Base-by-base conservation (phyloP, 352 stramenopile species). In the Phytophthora pisi region DNA sequence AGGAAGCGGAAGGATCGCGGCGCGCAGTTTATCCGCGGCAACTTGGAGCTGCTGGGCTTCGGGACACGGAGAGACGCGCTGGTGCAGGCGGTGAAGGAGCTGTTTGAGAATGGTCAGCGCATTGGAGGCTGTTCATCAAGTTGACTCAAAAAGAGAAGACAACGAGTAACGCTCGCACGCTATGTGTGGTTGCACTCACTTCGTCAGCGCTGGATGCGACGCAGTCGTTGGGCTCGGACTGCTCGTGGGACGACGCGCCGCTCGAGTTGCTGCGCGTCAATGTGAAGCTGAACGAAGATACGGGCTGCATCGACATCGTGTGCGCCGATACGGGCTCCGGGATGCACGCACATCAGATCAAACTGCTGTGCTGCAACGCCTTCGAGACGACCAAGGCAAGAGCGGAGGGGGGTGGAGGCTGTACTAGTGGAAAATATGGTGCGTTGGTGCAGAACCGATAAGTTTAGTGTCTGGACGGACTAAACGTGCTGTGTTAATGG, bases 21-120 rank as follows among this genome's bases (percentile, higher is more conserved):
- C 49, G 76, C 71, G 67, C 77, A 79, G 42, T 95, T 95, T 53
- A 58, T 95, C 18, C 72, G 72, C 31, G 70, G 63, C 43, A 92
- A 95, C 64, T 68, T 95, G 57, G 84, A 84, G 68, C 61, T 95
- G 20, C 65, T 95, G 57, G 87, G 87, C 24, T 95, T 95, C 59
- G 85, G 80, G 9, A 84, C 61, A 16, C 59, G 68, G 46, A 70
- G 68, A 30, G 78, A 90, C 31, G 87, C 85, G 50, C 67, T 95
- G 10, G 77, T 93, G 13, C 87, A 95, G 66, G 76, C 80, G 9
- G 81, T 90, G 9, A 93, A 93, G 58, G 87, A 95, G 69, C 74
- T 95, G 49, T 91, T 93, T 24, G 87, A 95, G 62, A 95, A 95
- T 61, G 83, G 86, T 92, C 40, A 46, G 40, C 13, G 11, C 34